A percentile compares a stretch with the other conserved stretches of the same genome.
Conservation (phyloP, 768 basidiomycete genomes). For the Rhodocollybia butyracea region DNA sequence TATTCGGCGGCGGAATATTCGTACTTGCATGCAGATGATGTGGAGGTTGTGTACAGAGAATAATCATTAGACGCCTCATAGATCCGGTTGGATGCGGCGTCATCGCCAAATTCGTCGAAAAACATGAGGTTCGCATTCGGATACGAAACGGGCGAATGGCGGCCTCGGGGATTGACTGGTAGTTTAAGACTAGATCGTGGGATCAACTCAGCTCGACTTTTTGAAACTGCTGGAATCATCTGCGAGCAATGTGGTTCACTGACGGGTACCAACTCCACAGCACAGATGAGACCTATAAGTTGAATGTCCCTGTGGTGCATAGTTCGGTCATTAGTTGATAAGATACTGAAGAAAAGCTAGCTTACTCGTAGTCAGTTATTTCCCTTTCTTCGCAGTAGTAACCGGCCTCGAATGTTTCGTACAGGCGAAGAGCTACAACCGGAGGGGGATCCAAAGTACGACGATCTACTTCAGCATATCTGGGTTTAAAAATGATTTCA, state of each 20-base stretch:
- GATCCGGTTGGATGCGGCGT: too few relatives aligned
- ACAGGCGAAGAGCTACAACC: conserved; percentile 52
- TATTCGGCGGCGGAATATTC: not conserved
- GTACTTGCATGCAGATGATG: not conserved
- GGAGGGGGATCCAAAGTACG: conserved; percentile 67
- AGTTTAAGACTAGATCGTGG: too few relatives aligned
- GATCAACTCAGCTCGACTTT: too few relatives aligned
- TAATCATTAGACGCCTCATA: too few relatives aligned
- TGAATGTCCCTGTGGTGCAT: conserved; percentile 46
- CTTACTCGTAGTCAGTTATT: conserved; percentile 40
- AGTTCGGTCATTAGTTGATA: conserved; percentile 9
- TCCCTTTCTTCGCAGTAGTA: conserved; percentile 29
- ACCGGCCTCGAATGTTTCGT: conserved; percentile 37
- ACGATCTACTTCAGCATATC: conserved; percentile 60
- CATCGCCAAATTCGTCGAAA: too few relatives aligned
- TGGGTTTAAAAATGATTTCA: conserved; percentile 22
- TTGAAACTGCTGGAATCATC: not conserved
- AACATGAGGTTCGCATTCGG: too few relatives aligned
- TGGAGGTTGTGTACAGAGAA: not conserved
- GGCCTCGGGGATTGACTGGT: too few relatives aligned
- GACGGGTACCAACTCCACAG: conserved; percentile 73
- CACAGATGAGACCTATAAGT: conserved; percentile 70
- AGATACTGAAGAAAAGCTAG: not conserved
- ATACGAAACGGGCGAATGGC: too few relatives aligned
- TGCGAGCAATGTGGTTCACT: conserved; percentile 17